Evolutionary conservation across 1,139 yeast species (phyloP).

Genomic region (Geotrichum restrictum): DNA sequence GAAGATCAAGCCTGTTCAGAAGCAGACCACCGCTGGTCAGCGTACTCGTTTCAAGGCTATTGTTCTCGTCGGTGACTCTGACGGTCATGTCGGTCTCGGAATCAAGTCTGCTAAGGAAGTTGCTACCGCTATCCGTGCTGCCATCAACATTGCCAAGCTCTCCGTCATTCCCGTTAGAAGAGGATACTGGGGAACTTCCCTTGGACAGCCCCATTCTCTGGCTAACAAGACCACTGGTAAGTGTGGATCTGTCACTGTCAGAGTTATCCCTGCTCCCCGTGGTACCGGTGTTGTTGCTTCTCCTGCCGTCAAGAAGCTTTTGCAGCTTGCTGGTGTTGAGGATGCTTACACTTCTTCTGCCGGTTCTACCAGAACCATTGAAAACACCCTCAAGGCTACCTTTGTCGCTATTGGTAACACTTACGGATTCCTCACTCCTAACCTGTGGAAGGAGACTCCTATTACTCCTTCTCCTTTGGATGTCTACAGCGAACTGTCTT

Average conservation of each 20-base stretch:
- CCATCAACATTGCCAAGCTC: slow-evolving; percentile 97
- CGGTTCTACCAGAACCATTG: slow-evolving; percentile 99
- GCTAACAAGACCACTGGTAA: slow-evolving; percentile 98
- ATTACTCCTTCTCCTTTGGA: slow-evolving; percentile 92
- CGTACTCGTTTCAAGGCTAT: slow-evolving; percentile 99
- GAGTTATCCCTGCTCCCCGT: slow-evolving; percentile 99
- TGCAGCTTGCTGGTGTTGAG: slow-evolving; percentile 99
- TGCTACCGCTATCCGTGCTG: slow-evolving; percentile 99
- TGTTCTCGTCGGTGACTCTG: slow-evolving; percentile 98
- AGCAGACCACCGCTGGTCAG: slow-evolving; percentile 99
- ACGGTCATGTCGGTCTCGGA: slow-evolving; percentile 99
- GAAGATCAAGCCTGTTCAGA: slow-evolving; percentile 99
- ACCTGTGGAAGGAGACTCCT: slow-evolving; percentile 90
- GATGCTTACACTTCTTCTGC: slow-evolving; percentile 98
- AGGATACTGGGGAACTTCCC: slow-evolving; percentile 99
- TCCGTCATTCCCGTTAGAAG: slow-evolving; percentile 99
- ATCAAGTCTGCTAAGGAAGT: slow-evolving; percentile 99
- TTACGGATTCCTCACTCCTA: slow-evolving; percentile 99
- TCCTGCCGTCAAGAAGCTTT: slow-evolving; percentile 97
- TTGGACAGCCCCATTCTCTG: slow-evolving; percentile 99
- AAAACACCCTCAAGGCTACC: slow-evolving; percentile 99
- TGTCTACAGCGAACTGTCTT: slow-evolving; percentile 51
- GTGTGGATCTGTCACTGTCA: slow-evolving; percentile 98
- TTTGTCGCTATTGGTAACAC: slow-evolving; percentile 99
- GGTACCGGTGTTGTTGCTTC: slow-evolving; percentile 99